Conservation (phyloP, 495 filamentous ascomycete species). For the Penicillium taxi region DNA sequence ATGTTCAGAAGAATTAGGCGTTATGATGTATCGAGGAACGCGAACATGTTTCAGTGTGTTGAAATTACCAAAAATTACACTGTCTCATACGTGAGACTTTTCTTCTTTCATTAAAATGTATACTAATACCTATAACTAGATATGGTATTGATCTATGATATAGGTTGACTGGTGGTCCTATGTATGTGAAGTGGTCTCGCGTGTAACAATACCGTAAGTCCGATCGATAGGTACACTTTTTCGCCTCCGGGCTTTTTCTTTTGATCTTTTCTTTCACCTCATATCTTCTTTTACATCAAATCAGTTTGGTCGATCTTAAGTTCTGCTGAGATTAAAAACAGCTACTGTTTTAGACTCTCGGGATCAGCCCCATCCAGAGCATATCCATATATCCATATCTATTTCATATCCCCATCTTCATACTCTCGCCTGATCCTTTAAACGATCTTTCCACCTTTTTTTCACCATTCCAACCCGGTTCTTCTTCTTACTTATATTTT, state of each 20-base stretch:
- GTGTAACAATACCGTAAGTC: constrained; percentile 9
- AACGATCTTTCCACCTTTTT: constrained; percentile 6
- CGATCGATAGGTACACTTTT: no score
- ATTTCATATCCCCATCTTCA: not conserved
- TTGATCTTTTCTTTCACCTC: constrained; percentile 4
- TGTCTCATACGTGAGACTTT: no score
- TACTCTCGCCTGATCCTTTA: constrained; percentile 10
- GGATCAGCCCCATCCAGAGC: constrained; percentile 25
- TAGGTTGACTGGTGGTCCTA: not conserved
- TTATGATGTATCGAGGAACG: constrained; percentile 23
- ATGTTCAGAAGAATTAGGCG: constrained; percentile 12
- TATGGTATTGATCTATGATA: no score
- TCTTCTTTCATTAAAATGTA: no score
- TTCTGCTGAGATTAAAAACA: no score
- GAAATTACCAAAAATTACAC: no score
- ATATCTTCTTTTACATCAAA: constrained; percentile 16
- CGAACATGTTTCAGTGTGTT: constrained; percentile 9
- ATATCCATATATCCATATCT: constrained; percentile 12
- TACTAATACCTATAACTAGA: no score
- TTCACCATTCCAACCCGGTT: not conserved
- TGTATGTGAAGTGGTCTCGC: no score
- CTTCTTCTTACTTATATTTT: not conserved
- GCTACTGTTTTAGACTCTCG: constrained; percentile 24
- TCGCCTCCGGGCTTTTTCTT: not conserved
- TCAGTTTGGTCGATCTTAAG: constrained; percentile 14